Evolutionary conservation across 306 rosid genomes (phyloP).

Genomic region (Sophora flavescens): DNA sequence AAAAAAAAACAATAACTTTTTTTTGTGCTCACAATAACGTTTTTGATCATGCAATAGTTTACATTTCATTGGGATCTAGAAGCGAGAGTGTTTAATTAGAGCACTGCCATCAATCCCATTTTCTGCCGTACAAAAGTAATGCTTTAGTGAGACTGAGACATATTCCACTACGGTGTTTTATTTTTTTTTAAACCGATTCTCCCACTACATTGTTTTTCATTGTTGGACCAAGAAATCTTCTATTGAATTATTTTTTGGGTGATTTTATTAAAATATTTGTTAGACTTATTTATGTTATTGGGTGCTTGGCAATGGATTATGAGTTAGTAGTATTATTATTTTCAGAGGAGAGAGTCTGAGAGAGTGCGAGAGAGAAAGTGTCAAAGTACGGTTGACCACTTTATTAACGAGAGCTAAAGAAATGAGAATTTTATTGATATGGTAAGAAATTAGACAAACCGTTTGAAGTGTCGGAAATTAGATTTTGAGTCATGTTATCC

Average conservation of each 20-base stretch:
- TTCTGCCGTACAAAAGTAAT: background rate
- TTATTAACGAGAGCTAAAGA: background rate
- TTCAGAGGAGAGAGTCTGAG: constrained; percentile 1
- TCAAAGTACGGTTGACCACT: background rate
- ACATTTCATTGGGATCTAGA: background rate
- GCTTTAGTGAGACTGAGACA: background rate
- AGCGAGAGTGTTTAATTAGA: background rate
- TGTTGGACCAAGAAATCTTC: background rate
- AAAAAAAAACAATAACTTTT: background rate
- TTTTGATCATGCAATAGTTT: background rate
- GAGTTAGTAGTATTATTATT: background rate
- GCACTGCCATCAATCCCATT: background rate
- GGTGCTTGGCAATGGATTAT: background rate
- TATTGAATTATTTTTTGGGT: background rate
- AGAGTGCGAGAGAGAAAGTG: background rate
- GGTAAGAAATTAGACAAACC: constrained; percentile 4
- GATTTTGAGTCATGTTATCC: background rate
- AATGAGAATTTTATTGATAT: constrained; percentile 5
- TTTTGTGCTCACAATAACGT: background rate
- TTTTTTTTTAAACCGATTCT: background rate
- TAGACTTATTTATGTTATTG: background rate
- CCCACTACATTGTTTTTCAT: background rate
- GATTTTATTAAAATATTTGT: constrained; percentile 3
- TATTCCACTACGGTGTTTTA: background rate
- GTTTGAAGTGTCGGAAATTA: background rate